Base-by-base conservation (phyloP, 202 grass and related monocot species). In the Zoysia matrella region DNA sequence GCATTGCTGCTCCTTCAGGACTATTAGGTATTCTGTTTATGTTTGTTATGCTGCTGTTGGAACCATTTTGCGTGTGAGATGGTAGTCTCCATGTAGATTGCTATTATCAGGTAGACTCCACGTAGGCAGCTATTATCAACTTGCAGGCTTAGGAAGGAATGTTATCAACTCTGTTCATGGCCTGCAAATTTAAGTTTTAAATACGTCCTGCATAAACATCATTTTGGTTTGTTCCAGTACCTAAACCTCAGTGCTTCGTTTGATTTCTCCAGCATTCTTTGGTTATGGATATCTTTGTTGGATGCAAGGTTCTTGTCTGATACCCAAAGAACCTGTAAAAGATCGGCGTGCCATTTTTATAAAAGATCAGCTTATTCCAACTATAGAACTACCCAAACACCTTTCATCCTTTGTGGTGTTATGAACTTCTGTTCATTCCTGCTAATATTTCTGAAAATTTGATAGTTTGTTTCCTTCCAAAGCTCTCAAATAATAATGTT, bases 251-350 rank as follows among this genome's bases (percentile, higher is more conserved):
- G 11, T 14, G 14, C n/a, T 16, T 4, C 44, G 56, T 71, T 72
- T 56, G 10, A 65, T 84, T 77, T 22, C 54, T 76, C 39, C 6
- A 65, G 39, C 10, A 39, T 68, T 18, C 22, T 78, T 2, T 55
- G 3, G 13, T 10, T 5, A 48, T 72, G 43, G 60, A 30, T 11
- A 56, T 57, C 4, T 69, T 42, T 67, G 10, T 11, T 65, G 64
- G 36, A 10, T 10, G 49, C 4, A 48, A 47, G 7, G 60, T 12
- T 60, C 39, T 72, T 42, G 12, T 42, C 80, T 44, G 39, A 11
- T 52, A 14, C n/a, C n/a, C n/a, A n/a, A n/a, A n/a, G n/a, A n/a
- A n/a, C n/a, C n/a, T n/a, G n/a, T n/a, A n/a, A n/a, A n/a, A n/a
- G n/a, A n/a, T n/a, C n/a, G n/a, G n/a, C n/a, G n/a, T n/a, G n/a